phyloP scores from a whole-genome alignment of 1,284 basidiomycete genomes.

The Xerocomus minutiporus region DNA sequence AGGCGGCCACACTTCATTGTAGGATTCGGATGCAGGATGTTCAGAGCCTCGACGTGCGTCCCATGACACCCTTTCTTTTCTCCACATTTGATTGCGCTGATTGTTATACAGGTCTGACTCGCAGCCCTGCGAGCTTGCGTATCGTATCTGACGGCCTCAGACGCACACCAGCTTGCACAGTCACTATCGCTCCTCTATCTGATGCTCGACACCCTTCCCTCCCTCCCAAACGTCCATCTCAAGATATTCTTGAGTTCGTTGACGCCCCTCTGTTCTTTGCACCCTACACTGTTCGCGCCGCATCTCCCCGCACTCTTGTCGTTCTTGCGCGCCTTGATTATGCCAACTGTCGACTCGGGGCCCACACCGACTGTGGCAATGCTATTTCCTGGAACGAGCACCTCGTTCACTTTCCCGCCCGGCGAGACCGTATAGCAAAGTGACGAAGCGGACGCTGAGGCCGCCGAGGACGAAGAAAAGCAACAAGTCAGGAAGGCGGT shows the following conservation, averaged over 20 bases:
- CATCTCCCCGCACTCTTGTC: constrained; percentile 59
- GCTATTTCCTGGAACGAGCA: constrained; percentile 49
- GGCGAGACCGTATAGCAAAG: constrained; percentile 16
- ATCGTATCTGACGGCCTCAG: constrained; percentile 56
- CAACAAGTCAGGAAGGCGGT: constrained; percentile 60
- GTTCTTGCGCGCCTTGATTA: constrained; percentile 61
- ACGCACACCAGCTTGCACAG: constrained; percentile 52
- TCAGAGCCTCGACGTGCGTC: constrained; percentile 55
- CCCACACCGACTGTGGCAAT: constrained; percentile 69
- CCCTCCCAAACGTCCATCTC: constrained; percentile 49
- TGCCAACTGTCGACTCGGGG: constrained; percentile 61
- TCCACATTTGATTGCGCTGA: neutral
- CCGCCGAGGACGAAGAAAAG: constrained; percentile 47
- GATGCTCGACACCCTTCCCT: constrained; percentile 62
- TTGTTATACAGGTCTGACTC: constrained; percentile 40
- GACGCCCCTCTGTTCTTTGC: constrained; percentile 64
- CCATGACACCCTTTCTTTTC: neutral
- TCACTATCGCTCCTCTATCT: constrained; percentile 55
- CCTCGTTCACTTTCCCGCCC: constrained; percentile 56
- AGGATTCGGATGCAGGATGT: constrained; percentile 44
- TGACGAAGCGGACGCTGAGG: constrained; percentile 36
- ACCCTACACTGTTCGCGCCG: constrained; percentile 63
- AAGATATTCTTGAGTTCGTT: constrained; percentile 65
- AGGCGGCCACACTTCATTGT: too few species aligned
- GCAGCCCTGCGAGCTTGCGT: constrained; percentile 58